phyloP scores from a whole-genome alignment of 495 filamentous ascomycete species.

The Penicillium odoratum region DNA sequence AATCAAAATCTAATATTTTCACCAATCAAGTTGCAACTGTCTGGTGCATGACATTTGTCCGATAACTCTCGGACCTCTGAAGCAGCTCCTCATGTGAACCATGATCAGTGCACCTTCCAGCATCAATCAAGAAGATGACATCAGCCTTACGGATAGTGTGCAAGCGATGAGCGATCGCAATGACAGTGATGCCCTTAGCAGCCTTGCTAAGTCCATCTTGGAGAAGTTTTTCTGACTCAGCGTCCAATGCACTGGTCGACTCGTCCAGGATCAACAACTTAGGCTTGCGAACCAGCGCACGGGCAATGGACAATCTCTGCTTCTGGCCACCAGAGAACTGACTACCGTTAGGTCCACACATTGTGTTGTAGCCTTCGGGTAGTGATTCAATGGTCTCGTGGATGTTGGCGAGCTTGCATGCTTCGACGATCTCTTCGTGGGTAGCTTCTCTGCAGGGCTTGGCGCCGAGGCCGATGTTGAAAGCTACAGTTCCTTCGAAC shows the following conservation, averaged over 20 bases:
- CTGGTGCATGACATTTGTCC: slow-evolving; percentile 52
- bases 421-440: slow-evolving; percentile 53
- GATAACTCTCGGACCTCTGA: slow-evolving; percentile 56
- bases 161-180: slow-evolving; percentile 78
- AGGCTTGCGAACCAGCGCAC: slow-evolving; percentile 73
- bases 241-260: slow-evolving; percentile 74
- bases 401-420: slow-evolving; percentile 58
- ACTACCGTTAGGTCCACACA: slow-evolving; percentile 62
- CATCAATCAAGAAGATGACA: slow-evolving; percentile 73
- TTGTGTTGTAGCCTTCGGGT: slow-evolving; percentile 63
- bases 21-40: slow-evolving; percentile 32
- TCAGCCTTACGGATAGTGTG: slow-evolving; percentile 75
- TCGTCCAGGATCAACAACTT: slow-evolving; percentile 74
- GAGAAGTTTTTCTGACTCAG: slow-evolving; percentile 68
- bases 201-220: slow-evolving; percentile 68
- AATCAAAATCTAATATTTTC: not conserved
- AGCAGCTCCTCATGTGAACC: slow-evolving; percentile 71
- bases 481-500: slow-evolving; percentile 54
- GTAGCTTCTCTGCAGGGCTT: slow-evolving; percentile 40
- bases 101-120: slow-evolving; percentile 61
- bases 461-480: slow-evolving; percentile 55
- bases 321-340: slow-evolving; percentile 74
- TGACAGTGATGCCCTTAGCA: slow-evolving; percentile 69
- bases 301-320: slow-evolving; percentile 73
- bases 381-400: slow-evolving; percentile 56